Evolutionary conservation across 352 stramenopile species (phyloP), one percentile per base, ranked within the genome.

Genomic region (Phytopythium cucurbitacearum): DNA sequence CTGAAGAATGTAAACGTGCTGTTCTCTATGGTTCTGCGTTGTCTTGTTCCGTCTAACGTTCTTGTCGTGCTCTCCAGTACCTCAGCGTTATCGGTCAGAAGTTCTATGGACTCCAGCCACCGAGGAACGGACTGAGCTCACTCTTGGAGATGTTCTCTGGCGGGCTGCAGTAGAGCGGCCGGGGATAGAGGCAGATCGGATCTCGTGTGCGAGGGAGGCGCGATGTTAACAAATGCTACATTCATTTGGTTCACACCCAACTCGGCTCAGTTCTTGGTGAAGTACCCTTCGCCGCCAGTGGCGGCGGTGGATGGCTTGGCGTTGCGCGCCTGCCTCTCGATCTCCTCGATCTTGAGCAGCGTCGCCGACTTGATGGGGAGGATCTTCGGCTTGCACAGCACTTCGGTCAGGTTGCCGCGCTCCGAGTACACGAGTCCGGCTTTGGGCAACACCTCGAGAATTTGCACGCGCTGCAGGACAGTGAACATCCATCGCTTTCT

Each of bases 301-400:
- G 41, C 60, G 45, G 59, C 49, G 34, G 61, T 65, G 2, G 50
- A 41, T 38, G 60, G 64, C 32, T 62, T 71, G 42, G 59, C 66
- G 38, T 71, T 73, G 9, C 76, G 64, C 11, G 76, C 80, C 55
- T 91, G 76, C 45, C 72, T 75, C 59, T 95, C 85, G 45, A 94
- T 89, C 53, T 94, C 73, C 57, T 96, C 85, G 43, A 96, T 93
- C 48, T 76, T 71, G 47, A 94, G 54, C 56, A 96, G 56, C 34
- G 82, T 91, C 47, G 84, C 76, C 16, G 80, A 94, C 65, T 96
- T 95, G 65, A 97, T 93, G 3, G 88, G 84, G 59, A 97, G 60
- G 47, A 95, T 91, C 62, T 96, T 96, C 13, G 88, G 88, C 39
- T 96, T 96, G 65, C 88, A 96, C 21, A 96, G 62, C 56, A 94